These are phyloP conservation scores for Rhizopus arrhizus DNA, from an alignment of 371 early-diverging fungal species.

Conservation along the genomic window DNA sequence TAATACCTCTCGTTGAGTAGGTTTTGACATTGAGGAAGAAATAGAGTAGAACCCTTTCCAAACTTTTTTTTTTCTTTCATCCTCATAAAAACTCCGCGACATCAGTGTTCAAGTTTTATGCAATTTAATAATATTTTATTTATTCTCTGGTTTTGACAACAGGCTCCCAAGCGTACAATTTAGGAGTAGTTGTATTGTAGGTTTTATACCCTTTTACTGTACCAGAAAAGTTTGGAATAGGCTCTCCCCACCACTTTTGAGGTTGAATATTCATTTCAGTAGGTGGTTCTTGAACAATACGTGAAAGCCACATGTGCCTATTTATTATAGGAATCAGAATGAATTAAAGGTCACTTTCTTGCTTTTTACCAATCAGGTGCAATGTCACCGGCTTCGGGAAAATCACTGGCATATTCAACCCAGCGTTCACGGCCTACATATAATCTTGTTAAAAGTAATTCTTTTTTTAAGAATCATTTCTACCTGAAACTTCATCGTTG, in stretches of 20 bases:
- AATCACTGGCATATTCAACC: conserved; percentile 80
- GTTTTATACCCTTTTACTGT: conserved; percentile 75
- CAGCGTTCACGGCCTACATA: conserved; percentile 84
- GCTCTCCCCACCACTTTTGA: conserved; percentile 53
- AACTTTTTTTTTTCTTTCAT: background rate
- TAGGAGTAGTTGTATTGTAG: conserved; percentile 85
- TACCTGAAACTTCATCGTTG: conserved; percentile 78
- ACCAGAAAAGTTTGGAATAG: conserved; percentile 72
- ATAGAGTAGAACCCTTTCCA: background rate
- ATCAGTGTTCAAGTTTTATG: background rate
- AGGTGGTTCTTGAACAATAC: conserved; percentile 84
- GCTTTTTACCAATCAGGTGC: conserved; percentile 84
- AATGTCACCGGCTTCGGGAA: conserved; percentile 78
- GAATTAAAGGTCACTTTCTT: background rate
- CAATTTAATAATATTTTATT: background rate
- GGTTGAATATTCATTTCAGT: conserved; percentile 47
- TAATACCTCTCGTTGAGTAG: conserved; percentile 32
- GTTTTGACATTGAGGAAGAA: conserved; percentile 10
- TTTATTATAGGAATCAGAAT: conserved; percentile 1
- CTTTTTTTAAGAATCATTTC: too few species aligned
- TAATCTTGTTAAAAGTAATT: too few species aligned
- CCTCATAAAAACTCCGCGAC: background rate
- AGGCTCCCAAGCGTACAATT: conserved; percentile 81
- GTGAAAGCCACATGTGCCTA: conserved; percentile 93
- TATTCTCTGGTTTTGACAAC: conserved; percentile 55